Evolutionary conservation across 2,329 filamentous ascomycete genomes (phyloP).

Genomic region (Colletotrichum tabaci): DNA sequence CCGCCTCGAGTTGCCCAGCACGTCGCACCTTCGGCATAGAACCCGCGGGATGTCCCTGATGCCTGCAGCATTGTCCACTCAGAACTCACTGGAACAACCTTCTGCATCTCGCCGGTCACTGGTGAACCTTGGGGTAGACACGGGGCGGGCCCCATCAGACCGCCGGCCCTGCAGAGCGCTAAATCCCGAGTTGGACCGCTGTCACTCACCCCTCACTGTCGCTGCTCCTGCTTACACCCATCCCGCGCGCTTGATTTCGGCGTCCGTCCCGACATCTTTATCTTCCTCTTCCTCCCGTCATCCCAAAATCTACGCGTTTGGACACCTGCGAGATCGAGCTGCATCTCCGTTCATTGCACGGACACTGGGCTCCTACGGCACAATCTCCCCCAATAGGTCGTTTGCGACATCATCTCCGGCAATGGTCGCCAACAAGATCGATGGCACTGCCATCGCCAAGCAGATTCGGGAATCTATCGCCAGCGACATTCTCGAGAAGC

Average conservation of each 20-base stretch:
- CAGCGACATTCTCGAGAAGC: slow-evolving; percentile 84
- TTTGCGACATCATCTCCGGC: slow-evolving; percentile 67
- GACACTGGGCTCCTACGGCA: slow-evolving; percentile 25
- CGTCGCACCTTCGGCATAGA: slow-evolving; percentile 8
- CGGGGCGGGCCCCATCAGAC: slow-evolving; percentile 32
- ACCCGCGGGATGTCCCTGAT: slow-evolving; percentile 6
- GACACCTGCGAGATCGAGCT: slow-evolving; percentile 30
- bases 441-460: slow-evolving; percentile 96
- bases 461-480: slow-evolving; percentile 87
- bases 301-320: slow-evolving; percentile 13
- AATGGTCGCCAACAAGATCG: slow-evolving; percentile 93
- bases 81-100: slow-evolving; percentile 8
- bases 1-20: slow-evolving; percentile 10
- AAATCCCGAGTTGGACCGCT: slow-evolving; percentile 30
- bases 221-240: slow-evolving; percentile 38
- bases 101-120: slow-evolving; percentile 13
- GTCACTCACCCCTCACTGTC: slow-evolving; percentile 34
- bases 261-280: slow-evolving; percentile 17
- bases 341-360: slow-evolving; percentile 35
- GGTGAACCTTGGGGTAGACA: slow-evolving; percentile 30
- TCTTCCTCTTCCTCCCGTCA: slow-evolving; percentile 17
- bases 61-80: slow-evolving; percentile 1
- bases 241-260: slow-evolving; percentile 23
- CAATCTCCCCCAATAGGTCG: slow-evolving; percentile 28
- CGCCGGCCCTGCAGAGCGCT: slow-evolving; percentile 36